A percentile compares a stretch with the other conserved stretches of the same genome.
phyloP scores from a whole-genome alignment of 768 basidiomycete genomes.

The Phylloporus rhodoxanthus region DNA sequence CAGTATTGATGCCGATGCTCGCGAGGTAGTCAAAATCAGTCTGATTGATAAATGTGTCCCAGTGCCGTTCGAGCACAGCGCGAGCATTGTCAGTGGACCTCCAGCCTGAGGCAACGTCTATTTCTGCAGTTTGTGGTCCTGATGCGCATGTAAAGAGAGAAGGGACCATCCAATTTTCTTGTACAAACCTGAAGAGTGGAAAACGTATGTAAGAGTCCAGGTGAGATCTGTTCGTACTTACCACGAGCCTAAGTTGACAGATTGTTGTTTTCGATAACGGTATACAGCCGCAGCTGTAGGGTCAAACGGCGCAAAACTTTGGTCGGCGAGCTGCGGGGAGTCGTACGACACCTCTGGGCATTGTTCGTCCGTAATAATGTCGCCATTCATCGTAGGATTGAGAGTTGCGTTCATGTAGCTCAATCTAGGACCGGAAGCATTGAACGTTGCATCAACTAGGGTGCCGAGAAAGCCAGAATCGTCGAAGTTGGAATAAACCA shows the following conservation, averaged over 20 bases:
- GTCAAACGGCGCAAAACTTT: slow-evolving; percentile 15
- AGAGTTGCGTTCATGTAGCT: not conserved
- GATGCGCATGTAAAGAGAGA: slow-evolving; percentile 56
- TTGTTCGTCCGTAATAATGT: not conserved
- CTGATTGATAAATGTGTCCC: slow-evolving; percentile 67
- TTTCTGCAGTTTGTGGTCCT: slow-evolving; percentile 46
- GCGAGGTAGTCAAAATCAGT: slow-evolving; percentile 61
- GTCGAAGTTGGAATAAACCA: not conserved
- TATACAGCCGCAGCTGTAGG: slow-evolving; percentile 10
- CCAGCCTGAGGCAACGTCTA: slow-evolving; percentile 62
- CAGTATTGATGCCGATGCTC: slow-evolving; percentile 52
- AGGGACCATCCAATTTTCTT: slow-evolving; percentile 72
- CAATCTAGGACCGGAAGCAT: not conserved
- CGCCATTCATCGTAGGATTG: not conserved
- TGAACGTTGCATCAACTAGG: not conserved
- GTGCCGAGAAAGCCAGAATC: not conserved
- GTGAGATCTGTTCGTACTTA: not conserved
- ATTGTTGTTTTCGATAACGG: slow-evolving; percentile 19
- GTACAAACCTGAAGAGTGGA: slow-evolving; percentile 49
- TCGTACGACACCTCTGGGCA: slow-evolving; percentile 11
- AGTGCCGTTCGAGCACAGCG: slow-evolving; percentile 60
- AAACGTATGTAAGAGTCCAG: not conserved
- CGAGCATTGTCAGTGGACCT: slow-evolving; percentile 34
- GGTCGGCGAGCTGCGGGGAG: slow-evolving; percentile 2
- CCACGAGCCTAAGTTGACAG: slow-evolving; percentile 22